A percentile compares a stretch with the other conserved stretches of the same genome.
Evolutionary conservation across 1,284 basidiomycete genomes (phyloP).

Genomic region (Leucoagaricus sp.): DNA sequence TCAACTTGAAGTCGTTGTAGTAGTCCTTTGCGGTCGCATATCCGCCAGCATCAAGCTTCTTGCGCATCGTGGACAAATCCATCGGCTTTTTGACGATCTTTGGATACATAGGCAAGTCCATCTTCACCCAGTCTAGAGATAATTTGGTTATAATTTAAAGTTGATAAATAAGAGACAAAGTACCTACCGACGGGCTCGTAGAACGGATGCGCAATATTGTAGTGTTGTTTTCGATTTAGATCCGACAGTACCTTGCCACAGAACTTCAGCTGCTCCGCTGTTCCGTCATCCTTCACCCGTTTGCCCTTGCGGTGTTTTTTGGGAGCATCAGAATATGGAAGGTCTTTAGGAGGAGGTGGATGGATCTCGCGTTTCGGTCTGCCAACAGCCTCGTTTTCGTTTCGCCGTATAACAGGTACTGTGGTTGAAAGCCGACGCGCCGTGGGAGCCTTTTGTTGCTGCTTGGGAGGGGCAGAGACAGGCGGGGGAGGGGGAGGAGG

Average conservation of each 20-base stretch:
- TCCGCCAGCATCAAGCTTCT: slow-evolving; percentile 75
- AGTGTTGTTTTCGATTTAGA: slow-evolving; percentile 81
- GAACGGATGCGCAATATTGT: slow-evolving; percentile 79
- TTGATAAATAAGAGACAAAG: slow-evolving; percentile 1
- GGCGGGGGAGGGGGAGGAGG: slow-evolving; percentile 43
- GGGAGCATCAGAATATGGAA: slow-evolving; percentile 78
- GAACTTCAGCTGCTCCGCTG: slow-evolving; percentile 87
- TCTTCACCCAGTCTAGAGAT: slow-evolving; percentile 66
- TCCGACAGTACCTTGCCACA: slow-evolving; percentile 78
- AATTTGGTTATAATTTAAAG: slow-evolving; percentile 14
- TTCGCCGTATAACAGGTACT: slow-evolving; percentile 78
- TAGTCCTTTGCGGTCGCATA: slow-evolving; percentile 82
- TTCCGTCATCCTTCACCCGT: slow-evolving; percentile 64
- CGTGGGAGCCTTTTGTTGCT: slow-evolving; percentile 37
- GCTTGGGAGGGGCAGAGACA: slow-evolving; percentile 42
- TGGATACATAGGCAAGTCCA: slow-evolving; percentile 86
- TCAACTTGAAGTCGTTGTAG: slow-evolving; percentile 89
- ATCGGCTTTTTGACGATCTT: slow-evolving; percentile 94
- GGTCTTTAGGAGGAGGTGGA: slow-evolving; percentile 90
- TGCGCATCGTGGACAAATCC: slow-evolving; percentile 88
- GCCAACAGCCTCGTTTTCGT: slow-evolving; percentile 59
- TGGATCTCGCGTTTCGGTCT: slow-evolving; percentile 97
- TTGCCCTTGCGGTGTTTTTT: slow-evolving; percentile 70
- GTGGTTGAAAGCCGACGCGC: slow-evolving; percentile 72
- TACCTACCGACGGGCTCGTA: slow-evolving; percentile 89